phyloP scores from a whole-genome alignment of 257 asterid species.

The Echites panduratus region DNA sequence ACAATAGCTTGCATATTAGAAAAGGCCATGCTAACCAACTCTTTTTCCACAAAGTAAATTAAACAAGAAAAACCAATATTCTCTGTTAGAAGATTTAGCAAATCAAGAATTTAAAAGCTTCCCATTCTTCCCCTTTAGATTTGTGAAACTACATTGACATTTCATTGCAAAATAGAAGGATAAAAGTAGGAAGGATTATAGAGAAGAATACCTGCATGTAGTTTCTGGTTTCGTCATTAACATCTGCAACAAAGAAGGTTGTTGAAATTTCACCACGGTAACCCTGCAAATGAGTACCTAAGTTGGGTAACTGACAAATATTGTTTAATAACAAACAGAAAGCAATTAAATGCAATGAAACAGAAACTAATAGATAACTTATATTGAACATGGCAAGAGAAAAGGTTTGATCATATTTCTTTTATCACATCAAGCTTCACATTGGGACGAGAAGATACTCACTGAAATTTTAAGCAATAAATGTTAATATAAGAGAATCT shows the following conservation, averaged over 20 bases:
- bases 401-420: no score
- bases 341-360: background rate
- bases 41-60: no score
- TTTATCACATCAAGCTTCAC: background rate
- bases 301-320: background rate
- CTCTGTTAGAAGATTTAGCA: no score
- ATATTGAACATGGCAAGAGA: no score
- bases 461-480: no score
- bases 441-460: background rate
- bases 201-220: constrained; percentile 59
- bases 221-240: constrained; percentile 67
- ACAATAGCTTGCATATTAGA: background rate
- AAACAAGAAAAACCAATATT: background rate
- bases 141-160: background rate
- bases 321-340: background rate
- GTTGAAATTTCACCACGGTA: constrained; percentile 98
- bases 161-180: background rate
- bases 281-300: constrained; percentile 45
- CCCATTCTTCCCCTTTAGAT: background rate
- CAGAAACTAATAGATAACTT: background rate
- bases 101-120: no score
- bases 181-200: background rate
- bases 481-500: no score
- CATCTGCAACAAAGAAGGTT: constrained; percentile 80
- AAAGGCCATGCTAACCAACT: background rate